Conservation (phyloP, 2,329 filamentous ascomycete species). For the Fusarium penzigii region DNA sequence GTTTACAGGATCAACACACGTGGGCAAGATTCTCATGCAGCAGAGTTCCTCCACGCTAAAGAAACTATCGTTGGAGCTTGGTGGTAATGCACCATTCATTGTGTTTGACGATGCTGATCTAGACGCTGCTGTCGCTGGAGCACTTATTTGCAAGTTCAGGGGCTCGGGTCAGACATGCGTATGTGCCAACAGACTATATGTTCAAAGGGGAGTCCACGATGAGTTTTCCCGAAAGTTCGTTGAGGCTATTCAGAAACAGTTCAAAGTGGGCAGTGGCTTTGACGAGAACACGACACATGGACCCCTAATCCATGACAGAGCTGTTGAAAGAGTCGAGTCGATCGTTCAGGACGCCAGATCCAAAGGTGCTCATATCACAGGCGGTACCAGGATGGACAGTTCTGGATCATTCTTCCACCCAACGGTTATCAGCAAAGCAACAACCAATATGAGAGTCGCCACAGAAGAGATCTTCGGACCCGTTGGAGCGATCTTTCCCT, state of each 20-base stretch:
- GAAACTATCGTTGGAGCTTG: conserved; percentile 74
- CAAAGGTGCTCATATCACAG: conserved; percentile 59
- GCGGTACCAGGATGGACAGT: conserved; percentile 48
- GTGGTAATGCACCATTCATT: conserved; percentile 75
- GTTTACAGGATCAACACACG: conserved; percentile 64
- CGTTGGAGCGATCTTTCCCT: conserved; percentile 68
- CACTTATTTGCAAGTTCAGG: conserved; percentile 69
- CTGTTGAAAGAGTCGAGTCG: conserved; percentile 60
- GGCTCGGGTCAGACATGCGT: conserved; percentile 74
- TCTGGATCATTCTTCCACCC: conserved; percentile 58
- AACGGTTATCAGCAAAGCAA: conserved; percentile 70
- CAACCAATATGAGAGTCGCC: conserved; percentile 63
- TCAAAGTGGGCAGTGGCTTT: conserved; percentile 60
- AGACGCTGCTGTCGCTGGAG: conserved; percentile 66
- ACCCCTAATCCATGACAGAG: conserved; percentile 65
- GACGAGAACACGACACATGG: conserved; percentile 58
- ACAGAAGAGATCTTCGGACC: conserved; percentile 74
- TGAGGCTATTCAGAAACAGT: conserved; percentile 54
- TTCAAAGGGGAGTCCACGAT: conserved; percentile 61
- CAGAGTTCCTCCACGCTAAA: conserved; percentile 69
- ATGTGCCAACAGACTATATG: conserved; percentile 60
- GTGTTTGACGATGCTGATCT: conserved; percentile 75
- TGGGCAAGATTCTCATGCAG: conserved; percentile 61
- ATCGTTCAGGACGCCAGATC: conserved; percentile 64
- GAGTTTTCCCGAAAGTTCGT: conserved; percentile 48